Conservation (phyloP, 2,329 filamentous ascomycete species). For the Trichoderma guizhouense region DNA sequence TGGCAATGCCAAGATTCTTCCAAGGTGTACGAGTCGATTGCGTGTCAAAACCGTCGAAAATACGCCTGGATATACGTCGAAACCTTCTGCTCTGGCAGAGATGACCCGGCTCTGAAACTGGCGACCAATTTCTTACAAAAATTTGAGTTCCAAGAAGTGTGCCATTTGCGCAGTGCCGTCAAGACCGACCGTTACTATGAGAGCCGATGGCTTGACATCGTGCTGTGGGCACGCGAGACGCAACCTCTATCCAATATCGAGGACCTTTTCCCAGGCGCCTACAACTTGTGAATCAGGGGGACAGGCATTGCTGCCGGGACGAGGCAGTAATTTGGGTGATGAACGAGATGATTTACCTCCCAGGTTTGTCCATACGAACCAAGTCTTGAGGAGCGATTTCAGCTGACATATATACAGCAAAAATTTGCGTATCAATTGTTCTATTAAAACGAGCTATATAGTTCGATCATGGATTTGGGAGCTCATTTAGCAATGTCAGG, state of each 20-base stretch:
- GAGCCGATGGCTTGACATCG: conserved; percentile 31
- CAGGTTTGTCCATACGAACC: background rate
- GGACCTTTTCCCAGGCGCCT: background rate
- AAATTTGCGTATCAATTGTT: background rate
- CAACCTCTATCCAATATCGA: conserved; percentile 18
- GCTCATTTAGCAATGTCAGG: background rate
- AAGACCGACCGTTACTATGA: conserved; percentile 21
- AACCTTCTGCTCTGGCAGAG: conserved; percentile 20
- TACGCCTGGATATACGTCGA: conserved; percentile 34
- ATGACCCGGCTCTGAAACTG: conserved; percentile 19
- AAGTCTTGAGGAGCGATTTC: background rate
- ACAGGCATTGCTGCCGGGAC: background rate
- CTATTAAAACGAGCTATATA: background rate
- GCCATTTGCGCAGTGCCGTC: conserved; percentile 24
- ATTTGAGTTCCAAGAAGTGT: conserved; percentile 31
- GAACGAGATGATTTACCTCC: background rate
- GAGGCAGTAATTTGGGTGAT: background rate
- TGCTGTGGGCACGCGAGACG: conserved; percentile 30
- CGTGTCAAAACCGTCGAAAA: conserved; percentile 31
- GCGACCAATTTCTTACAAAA: conserved; percentile 27
- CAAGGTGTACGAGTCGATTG: conserved; percentile 32
- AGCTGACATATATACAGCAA: background rate
- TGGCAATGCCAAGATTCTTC: conserved; percentile 37
- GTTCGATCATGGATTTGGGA: background rate
- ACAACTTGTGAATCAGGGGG: background rate